Conservation (phyloP, 202 grass and related monocot species). For the Zizania palustris region DNA sequence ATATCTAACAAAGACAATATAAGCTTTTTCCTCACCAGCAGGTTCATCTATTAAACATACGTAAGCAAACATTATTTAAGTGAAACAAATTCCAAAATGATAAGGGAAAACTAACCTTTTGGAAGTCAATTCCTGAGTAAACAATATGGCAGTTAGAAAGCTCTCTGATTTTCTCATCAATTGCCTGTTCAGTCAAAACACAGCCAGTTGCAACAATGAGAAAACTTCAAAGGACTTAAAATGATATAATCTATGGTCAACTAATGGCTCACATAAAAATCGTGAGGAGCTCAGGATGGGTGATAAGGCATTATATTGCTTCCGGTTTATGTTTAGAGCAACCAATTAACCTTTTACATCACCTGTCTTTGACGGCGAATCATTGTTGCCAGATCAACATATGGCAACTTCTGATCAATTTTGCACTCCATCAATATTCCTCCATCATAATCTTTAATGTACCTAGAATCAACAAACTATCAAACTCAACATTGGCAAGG, state of each 20-base stretch:
- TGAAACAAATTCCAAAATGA: constrained; percentile 21
- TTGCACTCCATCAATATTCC: constrained; percentile 99
- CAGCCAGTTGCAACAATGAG: constrained; percentile 20
- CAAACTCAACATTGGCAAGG: constrained; percentile 25
- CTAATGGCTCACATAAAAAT: neutral
- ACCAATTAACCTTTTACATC: constrained; percentile 31
- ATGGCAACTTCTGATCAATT: constrained; percentile 90
- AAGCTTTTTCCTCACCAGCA: neutral
- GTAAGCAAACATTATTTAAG: neutral
- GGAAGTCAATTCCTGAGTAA: constrained; percentile 94
- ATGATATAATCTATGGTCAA: neutral
- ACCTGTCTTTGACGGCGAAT: constrained; percentile 98
- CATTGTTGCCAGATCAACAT: constrained; percentile 94
- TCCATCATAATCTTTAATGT: constrained; percentile 99
- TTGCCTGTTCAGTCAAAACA: constrained; percentile 65
- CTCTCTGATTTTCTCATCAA: constrained; percentile 98
- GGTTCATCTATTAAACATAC: neutral
- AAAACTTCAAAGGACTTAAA: neutral
- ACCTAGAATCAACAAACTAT: constrained; percentile 58
- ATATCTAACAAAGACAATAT: too few species aligned
- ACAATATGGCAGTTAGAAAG: constrained; percentile 99
- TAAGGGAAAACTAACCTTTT: constrained; percentile 66
- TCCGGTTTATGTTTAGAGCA: constrained; percentile 2
- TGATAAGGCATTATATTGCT: constrained; percentile 10
- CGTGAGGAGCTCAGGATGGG: neutral